A percentile compares a stretch with the other conserved stretches of the same genome.
Conservation (phyloP, 768 basidiomycete species). For the Nidularia sp. region DNA sequence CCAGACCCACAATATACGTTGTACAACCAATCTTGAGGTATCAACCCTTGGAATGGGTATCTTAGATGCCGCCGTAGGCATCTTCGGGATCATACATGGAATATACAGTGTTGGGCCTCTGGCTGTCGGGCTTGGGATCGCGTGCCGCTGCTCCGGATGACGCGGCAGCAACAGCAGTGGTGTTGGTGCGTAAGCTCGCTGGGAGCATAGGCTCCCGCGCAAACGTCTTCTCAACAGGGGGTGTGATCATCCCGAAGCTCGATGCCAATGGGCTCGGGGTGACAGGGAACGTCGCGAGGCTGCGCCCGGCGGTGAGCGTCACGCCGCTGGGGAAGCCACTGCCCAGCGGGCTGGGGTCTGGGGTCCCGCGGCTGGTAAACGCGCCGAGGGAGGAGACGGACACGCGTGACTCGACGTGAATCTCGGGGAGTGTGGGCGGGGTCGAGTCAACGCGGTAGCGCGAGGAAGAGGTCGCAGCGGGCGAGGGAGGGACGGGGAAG, state of each 20-base stretch:
- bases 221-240: slow-evolving; percentile 3
- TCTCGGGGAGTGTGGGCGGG: slow-evolving; percentile 54
- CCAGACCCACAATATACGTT: too few relatives aligned
- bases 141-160: slow-evolving; percentile 3
- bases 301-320: slow-evolving; percentile 7
- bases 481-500: slow-evolving; percentile 36
- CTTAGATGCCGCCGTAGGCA: slow-evolving; percentile 66
- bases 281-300: slow-evolving; percentile 24
- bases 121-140: slow-evolving; percentile 5
- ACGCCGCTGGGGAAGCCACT: slow-evolving; percentile 8
- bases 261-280: slow-evolving; percentile 36
- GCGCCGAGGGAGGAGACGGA: slow-evolving; percentile 29
- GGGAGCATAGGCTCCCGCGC: background rate
- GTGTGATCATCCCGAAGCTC: slow-evolving; percentile 21
- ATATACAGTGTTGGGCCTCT: slow-evolving; percentile 48
- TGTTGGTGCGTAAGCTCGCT: slow-evolving; percentile 1
- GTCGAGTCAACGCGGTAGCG: slow-evolving; percentile 42
- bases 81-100: slow-evolving; percentile 64
- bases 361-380: background rate
- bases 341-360: slow-evolving; percentile 7
- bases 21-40: too few relatives aligned
- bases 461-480: slow-evolving; percentile 19
- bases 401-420: slow-evolving; percentile 37
- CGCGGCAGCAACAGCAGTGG: slow-evolving; percentile 5
- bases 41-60: too few relatives aligned